Base-by-base conservation (phyloP, 257 asterid genomes). In the Linderniella brevidens region DNA sequence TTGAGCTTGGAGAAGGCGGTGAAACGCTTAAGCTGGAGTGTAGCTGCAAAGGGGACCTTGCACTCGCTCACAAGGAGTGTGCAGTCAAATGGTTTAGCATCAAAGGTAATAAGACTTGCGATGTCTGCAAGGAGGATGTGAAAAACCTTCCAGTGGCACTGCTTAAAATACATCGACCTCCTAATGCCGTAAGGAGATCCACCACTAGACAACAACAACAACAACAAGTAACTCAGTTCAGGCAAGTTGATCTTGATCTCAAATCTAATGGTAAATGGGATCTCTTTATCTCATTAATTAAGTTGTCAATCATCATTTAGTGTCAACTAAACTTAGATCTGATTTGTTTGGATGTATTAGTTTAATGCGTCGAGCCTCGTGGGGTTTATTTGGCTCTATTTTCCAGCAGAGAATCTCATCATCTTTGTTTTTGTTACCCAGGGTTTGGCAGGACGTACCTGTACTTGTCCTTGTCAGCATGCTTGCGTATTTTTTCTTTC, bases 11-110 rank as follows among this genome's bases (percentile, higher is more conserved):
- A 46, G 98, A 84, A 84, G 98, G 86, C 25, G 86, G 96, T 7
- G 98, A 84, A 69, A 72, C 95, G 12, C 69, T 88, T 46, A 88
- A 88, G 70, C 65, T 88, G 94, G 98, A 84, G 69, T 88, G 98
- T 72, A 78, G 93, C 58, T 88, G 98, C 70, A 88, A 78, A 66
- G 98, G 98, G 56, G 98, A 80, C 67, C 93, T 88, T 61, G 95
- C 98, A 44, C 96, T 88, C 55, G 92, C 93, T 32, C 98, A 88
- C 69, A 69, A 84, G 64, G 98, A 71, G 46, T 88, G 98, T 65
- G 93, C 92, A 0, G 59, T 88, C 38, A 88, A 84, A 67, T 88
- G 98, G 98, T 88, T 88, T 60, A 84, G 87, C 54, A 84, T 84
- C 58, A 88, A 84, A 72, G 98, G 98, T 49, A 88, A 88, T 57